Conservation (phyloP, 768 basidiomycete species). For the Trametes cingulata region DNA sequence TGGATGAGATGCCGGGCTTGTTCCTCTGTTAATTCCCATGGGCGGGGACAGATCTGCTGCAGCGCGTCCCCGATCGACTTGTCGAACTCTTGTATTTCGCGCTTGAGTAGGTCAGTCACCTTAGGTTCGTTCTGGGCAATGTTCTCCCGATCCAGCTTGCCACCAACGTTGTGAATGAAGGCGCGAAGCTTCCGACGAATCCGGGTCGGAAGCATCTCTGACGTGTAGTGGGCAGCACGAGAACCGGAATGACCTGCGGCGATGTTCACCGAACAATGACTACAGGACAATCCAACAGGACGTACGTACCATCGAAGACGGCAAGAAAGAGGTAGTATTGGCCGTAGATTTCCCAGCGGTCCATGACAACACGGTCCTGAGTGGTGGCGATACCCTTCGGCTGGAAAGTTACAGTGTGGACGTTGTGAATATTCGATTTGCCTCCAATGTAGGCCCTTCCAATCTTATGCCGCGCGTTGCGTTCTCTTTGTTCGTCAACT, state of each 20-base stretch:
- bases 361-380: no score
- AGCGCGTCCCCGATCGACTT: neutral
- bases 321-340: neutral
- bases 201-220: neutral
- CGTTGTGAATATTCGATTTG: no score
- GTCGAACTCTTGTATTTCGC: slow-evolving; percentile 6
- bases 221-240: no score
- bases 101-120: neutral
- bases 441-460: no score
- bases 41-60: slow-evolving; percentile 1
- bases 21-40: neutral
- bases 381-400: no score
- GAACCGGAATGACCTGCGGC: no score
- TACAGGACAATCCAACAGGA: no score
- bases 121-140: neutral
- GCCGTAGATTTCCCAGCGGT: neutral
- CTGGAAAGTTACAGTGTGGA: no score
- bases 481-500: no score
- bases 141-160: neutral
- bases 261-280: no score
- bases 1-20: neutral
- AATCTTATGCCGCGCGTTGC: no score
- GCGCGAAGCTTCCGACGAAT: neutral
- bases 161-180: neutral
- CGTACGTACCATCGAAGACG: neutral